Base-by-base conservation (phyloP, 2,329 filamentous ascomycete species). In the Xylariaceae sp. region DNA sequence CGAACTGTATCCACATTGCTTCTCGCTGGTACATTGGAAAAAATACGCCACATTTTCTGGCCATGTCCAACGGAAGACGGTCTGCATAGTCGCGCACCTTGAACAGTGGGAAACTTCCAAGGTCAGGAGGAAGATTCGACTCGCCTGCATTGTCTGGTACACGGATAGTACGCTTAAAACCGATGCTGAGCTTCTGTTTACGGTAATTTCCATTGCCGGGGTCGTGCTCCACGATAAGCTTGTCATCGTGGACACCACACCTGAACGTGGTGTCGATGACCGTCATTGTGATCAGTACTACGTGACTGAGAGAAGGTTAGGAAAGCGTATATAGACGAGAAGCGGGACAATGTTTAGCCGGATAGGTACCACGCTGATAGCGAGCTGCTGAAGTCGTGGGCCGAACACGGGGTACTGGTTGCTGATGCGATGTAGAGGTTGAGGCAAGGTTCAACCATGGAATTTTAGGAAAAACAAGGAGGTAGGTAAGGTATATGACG, bases 1-100 rank as follows among this genome's bases (percentile, higher is more conserved):
- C 14, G 48, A 73, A 69, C 11, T 51, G 40, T 41, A 74, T 66
- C 69, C 68, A 72, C 67, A 71, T 68, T 0, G 70, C 71, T 45
- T 74, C 70, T 9, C 56, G 62, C 52, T 69, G 61, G 55, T 75
- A 69, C 66, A 78, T 76, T 0, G 74, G 70, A 5, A 78, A 61
- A 54, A 77, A 73, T 0, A 74, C 42, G 1, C 75, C 74, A 3
- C 71, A 71, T 51, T 75, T 74, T 1, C 51, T 55, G 0, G 52
- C 58, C 57, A 76, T 68, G 5, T 59, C 45, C 0, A 51, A 11
- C 1, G 68, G 68, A 15, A 78, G 56, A 0, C 56, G 61, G 1
- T 54, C 43, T 6, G 59, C 52, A 46, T 70, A 69, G 5, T 68
- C 50, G 3, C 53, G 49, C 14, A 71, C 60, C 33, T 63, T 61